phyloP scores from a whole-genome alignment of 768 basidiomycete species.

The Hydnum rufescens region DNA sequence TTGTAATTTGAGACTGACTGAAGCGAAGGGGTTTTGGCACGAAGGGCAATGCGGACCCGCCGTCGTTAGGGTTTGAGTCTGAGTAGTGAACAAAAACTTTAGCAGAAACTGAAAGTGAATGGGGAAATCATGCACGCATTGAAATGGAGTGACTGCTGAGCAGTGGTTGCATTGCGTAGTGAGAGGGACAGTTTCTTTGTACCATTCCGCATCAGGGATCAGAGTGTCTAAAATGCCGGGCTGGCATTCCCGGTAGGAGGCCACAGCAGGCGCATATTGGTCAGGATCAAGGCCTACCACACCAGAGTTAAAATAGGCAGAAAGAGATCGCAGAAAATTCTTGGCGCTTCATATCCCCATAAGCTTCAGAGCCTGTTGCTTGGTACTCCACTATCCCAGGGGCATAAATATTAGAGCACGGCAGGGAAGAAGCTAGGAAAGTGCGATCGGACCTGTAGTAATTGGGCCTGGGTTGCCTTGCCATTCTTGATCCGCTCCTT shows the following conservation, averaged over 20 bases:
- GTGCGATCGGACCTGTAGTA: constrained; percentile 50
- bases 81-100: background rate
- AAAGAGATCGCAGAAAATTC: constrained; percentile 87
- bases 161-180: constrained; percentile 62
- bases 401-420: constrained; percentile 5
- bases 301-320: too few species aligned
- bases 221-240: constrained; percentile 78
- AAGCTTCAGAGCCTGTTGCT: constrained; percentile 89
- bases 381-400: constrained; percentile 74
- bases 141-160: constrained; percentile 34
- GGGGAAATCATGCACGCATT: constrained; percentile 36
- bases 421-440: background rate
- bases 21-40: constrained; percentile 18
- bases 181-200: constrained; percentile 55
- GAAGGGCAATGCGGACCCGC: constrained; percentile 48
- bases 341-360: constrained; percentile 97
- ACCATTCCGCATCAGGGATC: constrained; percentile 72
- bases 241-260: constrained; percentile 31
- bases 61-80: constrained; percentile 49
- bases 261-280: constrained; percentile 28
- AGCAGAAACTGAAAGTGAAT: too few species aligned
- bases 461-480: constrained; percentile 40
- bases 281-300: constrained; percentile 41
- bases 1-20: constrained; percentile 56
- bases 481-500: constrained; percentile 89